Evolutionary conservation across 2,329 filamentous ascomycete species (phyloP).

Genomic region (Pestalotiopsis sp.): DNA sequence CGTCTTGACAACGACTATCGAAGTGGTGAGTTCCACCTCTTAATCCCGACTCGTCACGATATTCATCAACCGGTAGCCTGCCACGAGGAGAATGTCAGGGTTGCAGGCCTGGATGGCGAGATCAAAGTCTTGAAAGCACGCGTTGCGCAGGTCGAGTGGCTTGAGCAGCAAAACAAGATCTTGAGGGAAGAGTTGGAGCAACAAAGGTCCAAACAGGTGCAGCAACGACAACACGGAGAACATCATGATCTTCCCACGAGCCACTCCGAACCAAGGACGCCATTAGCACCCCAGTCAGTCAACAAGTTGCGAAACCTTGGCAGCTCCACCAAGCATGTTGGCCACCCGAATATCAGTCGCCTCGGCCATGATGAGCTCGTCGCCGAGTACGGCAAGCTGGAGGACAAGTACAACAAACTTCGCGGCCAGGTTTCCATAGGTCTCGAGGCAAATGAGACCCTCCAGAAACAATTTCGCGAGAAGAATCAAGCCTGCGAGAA

Average conservation of each 20-base stretch:
- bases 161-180: constrained; percentile 46
- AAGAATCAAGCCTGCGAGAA: constrained; percentile 43
- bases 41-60: neutral
- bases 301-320: constrained; percentile 24
- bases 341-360: constrained; percentile 19
- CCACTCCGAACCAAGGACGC: constrained; percentile 22
- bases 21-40: constrained; percentile 22
- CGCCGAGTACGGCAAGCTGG: constrained; percentile 39
- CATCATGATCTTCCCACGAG: constrained; percentile 16
- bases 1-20: constrained; percentile 27
- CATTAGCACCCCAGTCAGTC: constrained; percentile 28
- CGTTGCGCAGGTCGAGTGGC: constrained; percentile 33
- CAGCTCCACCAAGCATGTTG: constrained; percentile 17
- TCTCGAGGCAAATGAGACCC: constrained; percentile 26
- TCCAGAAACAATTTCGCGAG: constrained; percentile 41
- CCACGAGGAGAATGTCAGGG: constrained; percentile 11
- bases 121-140: constrained; percentile 35
- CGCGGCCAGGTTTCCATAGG: constrained; percentile 25
- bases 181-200: constrained; percentile 40
- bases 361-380: constrained; percentile 24
- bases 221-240: constrained; percentile 6
- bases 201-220: constrained; percentile 18
- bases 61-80: constrained; percentile 14
- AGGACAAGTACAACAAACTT: constrained; percentile 44
- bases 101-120: constrained; percentile 33